Evolutionary conservation across 176 grass and related monocot species (phyloP).

Genomic region (Rhipidocladum racemiflorum): DNA sequence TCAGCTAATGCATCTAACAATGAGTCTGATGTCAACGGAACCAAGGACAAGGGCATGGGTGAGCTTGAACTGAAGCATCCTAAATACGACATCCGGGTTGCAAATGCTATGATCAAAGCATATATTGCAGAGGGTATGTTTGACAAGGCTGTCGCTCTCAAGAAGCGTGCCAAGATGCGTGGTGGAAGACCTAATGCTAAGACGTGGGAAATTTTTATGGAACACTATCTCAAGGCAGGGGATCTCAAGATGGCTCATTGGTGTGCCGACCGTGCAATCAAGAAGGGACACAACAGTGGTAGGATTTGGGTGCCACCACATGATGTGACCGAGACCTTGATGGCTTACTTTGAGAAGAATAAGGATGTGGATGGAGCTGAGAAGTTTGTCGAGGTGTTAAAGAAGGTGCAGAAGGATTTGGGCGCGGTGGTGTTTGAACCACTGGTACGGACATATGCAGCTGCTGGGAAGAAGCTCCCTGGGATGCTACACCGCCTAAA

Average conservation of each 20-base stretch:
- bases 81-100: constrained; percentile 79
- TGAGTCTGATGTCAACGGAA: constrained; percentile 25
- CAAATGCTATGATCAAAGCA: constrained; percentile 90
- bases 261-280: constrained; percentile 80
- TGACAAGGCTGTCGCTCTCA: constrained; percentile 65
- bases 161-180: constrained; percentile 67
- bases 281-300: constrained; percentile 71
- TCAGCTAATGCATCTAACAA: neutral
- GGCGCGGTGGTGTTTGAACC: constrained; percentile 55
- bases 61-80: constrained; percentile 34
- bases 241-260: constrained; percentile 79
- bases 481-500: constrained; percentile 75
- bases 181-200: constrained; percentile 82
- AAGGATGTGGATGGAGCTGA: constrained; percentile 69
- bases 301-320: constrained; percentile 58
- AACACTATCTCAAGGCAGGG: constrained; percentile 62
- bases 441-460: constrained; percentile 55
- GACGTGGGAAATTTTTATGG: constrained; percentile 94
- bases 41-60: neutral
- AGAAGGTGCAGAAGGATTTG: constrained; percentile 53
- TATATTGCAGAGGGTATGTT: constrained; percentile 80
- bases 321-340: constrained; percentile 47
- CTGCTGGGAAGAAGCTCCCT: constrained; percentile 64
- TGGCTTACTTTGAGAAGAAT: constrained; percentile 61
- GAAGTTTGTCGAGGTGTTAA: constrained; percentile 56